phyloP scores from a whole-genome alignment of 257 asterid genomes.

The Rauvolfia tetraphylla region DNA sequence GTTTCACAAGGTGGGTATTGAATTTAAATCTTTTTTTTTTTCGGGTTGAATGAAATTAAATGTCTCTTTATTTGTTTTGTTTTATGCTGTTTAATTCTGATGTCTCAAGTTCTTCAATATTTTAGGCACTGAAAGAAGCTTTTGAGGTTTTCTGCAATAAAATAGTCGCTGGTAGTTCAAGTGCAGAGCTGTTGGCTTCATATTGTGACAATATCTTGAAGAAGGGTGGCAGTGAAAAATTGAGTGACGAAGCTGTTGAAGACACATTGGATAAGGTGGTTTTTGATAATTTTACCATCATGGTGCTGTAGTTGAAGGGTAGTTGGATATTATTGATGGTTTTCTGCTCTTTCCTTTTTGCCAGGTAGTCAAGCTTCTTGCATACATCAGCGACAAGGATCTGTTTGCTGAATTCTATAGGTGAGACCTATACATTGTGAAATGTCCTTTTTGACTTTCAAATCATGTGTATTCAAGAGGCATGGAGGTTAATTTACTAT shows the following conservation, averaged over 20 bases:
- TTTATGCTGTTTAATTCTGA: conserved; percentile 3
- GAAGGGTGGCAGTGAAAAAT: conserved; percentile 49
- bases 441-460: not conserved
- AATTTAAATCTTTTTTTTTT: no score
- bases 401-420: conserved; percentile 52
- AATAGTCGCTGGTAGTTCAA: conserved; percentile 35
- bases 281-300: not conserved
- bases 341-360: not conserved
- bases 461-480: not conserved
- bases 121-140: conserved; percentile 52
- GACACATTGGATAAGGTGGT: conserved; percentile 50
- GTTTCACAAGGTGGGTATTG: conserved; percentile 41
- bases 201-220: conserved; percentile 51
- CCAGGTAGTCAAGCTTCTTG: conserved; percentile 47
- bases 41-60: no score
- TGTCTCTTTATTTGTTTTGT: not conserved
- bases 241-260: conserved; percentile 51
- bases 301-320: not conserved
- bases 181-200: conserved; percentile 47
- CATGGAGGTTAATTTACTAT: not conserved
- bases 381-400: conserved; percentile 52
- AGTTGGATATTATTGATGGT: not conserved
- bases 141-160: conserved; percentile 58
- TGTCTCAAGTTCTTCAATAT: not conserved
- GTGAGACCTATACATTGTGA: conserved; percentile 23